Base-by-base conservation (phyloP, 352 stramenopile genomes). In the Phytophthora chlamydospora region DNA sequence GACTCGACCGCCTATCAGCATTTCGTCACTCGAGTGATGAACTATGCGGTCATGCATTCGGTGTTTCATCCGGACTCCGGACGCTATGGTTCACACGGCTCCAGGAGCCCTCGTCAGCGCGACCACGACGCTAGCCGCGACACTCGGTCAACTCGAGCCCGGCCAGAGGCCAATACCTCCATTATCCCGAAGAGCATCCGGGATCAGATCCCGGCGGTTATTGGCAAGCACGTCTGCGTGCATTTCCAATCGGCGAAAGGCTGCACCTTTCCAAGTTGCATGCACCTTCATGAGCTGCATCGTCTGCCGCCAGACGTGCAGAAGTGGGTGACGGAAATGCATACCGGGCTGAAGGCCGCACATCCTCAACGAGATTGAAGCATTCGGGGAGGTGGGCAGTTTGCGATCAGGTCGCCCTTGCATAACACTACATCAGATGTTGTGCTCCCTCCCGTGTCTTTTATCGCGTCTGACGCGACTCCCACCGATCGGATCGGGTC, bases 361-460 rank as follows among this genome's bases (percentile, higher is more conserved):
- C 21, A 47, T 19, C 41, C 41, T 17, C 41, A 47, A 11, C 3
- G 41, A 0, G 11, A 29, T 0, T 29, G 24, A 29, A 29, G 24
- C 4, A 4, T 29, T 29, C 24, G 24, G 24, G 24, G 4, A 29
- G 24, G 24, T 0, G 4, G 0, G 4, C 24, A 6, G 3, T 6
- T 29, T 0, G 24, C 21, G 12, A n/a, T 6, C 9, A 10, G 17
- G 41, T 33, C 9, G 41, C 21, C 41, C 10, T 17, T 1, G 6
- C 2, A 21, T 47, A 47, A 47, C 41, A 1, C 21, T 17, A 47
- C 41, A 47, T 17, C 16, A 6, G 41, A 7, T 17, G 6, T 34
- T 47, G 6, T 17, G 41, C 16, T 47, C 16, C 41, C 41, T 10
- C 21, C 41, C 41, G 41, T 47, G 41, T 47, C 10, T 33, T 16